Conservation (phyloP, 2,329 filamentous ascomycete species). For the Epichloe amarillans region DNA sequence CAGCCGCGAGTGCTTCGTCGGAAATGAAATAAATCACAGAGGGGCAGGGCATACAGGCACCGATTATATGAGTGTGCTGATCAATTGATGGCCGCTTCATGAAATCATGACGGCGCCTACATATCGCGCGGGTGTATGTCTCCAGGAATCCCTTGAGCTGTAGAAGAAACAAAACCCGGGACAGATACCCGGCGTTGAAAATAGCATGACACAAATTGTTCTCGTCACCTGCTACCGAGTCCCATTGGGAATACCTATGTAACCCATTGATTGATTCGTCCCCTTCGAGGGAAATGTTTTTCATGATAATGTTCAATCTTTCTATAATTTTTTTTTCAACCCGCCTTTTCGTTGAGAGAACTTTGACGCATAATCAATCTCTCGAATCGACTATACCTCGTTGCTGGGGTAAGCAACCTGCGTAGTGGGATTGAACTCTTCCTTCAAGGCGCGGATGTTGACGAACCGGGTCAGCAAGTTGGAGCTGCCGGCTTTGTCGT, state of each 20-base stretch:
- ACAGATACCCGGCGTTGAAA: background rate
- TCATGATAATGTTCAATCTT: background rate
- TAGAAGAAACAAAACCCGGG: too few species aligned
- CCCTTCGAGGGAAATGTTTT: background rate
- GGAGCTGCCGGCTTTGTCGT: conserved; percentile 58
- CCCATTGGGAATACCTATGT: too few species aligned
- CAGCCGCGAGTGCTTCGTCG: too few species aligned
- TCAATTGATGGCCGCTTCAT: background rate
- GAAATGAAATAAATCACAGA: too few species aligned
- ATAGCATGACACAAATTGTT: background rate
- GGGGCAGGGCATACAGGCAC: too few species aligned
- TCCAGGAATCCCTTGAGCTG: background rate
- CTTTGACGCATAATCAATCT: background rate
- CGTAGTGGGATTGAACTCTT: conserved; percentile 55
- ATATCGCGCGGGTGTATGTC: background rate
- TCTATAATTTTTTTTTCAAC: background rate
- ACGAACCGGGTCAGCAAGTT: conserved; percentile 54
- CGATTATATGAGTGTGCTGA: background rate
- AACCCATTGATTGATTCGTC: background rate
- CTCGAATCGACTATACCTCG: conserved; percentile 31
- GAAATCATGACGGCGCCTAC: background rate
- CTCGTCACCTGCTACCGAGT: too few species aligned
- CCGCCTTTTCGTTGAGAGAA: background rate
- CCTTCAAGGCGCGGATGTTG: conserved; percentile 56
- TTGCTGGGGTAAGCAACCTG: conserved; percentile 61